phyloP scores from a whole-genome alignment of 345 rosid species.

The Aegle marmelos region DNA sequence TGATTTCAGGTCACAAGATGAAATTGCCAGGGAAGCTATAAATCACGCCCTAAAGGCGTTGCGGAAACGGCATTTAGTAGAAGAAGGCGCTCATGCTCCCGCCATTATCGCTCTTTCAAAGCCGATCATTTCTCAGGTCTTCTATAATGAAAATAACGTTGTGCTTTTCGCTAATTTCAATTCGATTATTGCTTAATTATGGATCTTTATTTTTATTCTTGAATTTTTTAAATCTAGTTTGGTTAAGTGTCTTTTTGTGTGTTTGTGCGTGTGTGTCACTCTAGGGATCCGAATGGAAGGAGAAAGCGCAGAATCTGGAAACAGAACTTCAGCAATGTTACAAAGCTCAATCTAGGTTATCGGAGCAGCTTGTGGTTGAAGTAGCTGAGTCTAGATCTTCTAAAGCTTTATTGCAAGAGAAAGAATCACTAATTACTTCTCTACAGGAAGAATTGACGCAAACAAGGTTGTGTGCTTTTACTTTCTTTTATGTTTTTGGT shows the following conservation, averaged over 20 bases:
- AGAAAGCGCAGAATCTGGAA: conserved; percentile 76
- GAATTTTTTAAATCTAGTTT: neutral
- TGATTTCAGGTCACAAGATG: conserved; percentile 52
- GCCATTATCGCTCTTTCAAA: conserved; percentile 71
- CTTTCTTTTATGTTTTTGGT: neutral
- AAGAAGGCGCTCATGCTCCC: conserved; percentile 93
- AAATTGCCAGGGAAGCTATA: conserved; percentile 61
- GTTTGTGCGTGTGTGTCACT: neutral
- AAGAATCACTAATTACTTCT: conserved; percentile 46
- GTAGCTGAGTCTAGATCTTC: conserved; percentile 75
- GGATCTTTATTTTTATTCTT: neutral
- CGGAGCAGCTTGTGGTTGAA: conserved; percentile 89
- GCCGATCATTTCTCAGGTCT: conserved; percentile 83
- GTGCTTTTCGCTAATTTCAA: neutral
- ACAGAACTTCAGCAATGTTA: conserved; percentile 87
- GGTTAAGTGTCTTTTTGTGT: neutral
- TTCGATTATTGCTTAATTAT: neutral
- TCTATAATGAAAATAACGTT: neutral
- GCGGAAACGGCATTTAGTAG: conserved; percentile 76
- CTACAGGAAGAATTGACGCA: conserved; percentile 49
- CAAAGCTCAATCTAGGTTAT: conserved; percentile 83
- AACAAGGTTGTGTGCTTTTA: conserved; percentile 42
- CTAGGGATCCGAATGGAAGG: conserved; percentile 96
- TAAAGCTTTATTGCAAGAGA: conserved; percentile 70
- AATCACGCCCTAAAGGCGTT: conserved; percentile 81